Percentiles rank a stretch among this genome's conserved stretches.
These are phyloP conservation scores for Pleurotus ostreatus DNA, from an alignment of 768 basidiomycete species.

Conservation along the genomic window DNA sequence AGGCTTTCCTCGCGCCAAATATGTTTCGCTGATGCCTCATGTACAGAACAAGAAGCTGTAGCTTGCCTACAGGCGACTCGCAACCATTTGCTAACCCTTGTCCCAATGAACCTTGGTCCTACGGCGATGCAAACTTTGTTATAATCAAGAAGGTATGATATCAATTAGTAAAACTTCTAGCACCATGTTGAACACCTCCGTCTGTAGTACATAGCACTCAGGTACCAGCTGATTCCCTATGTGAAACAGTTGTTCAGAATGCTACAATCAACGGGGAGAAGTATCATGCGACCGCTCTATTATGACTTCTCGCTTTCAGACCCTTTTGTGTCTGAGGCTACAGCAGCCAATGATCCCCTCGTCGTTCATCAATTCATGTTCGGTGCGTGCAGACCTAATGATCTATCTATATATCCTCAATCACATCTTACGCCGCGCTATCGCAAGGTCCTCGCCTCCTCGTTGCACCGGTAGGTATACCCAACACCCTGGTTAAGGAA, in stretches of 20 bases:
- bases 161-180: neutral
- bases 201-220: slow-evolving; percentile 22
- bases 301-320: slow-evolving; percentile 29
- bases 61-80: slow-evolving; percentile 16
- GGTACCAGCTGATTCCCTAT: slow-evolving; percentile 31
- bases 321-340: slow-evolving; percentile 21
- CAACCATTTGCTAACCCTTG: slow-evolving; percentile 27
- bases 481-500: slow-evolving; percentile 21
- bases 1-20: neutral
- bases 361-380: slow-evolving; percentile 32
- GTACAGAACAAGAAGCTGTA: slow-evolving; percentile 23
- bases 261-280: slow-evolving; percentile 26
- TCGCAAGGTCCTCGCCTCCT: slow-evolving; percentile 24
- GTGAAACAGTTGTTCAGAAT: slow-evolving; percentile 25
- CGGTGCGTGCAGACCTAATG: slow-evolving; percentile 15
- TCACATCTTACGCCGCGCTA: too few species aligned
- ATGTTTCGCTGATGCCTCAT: neutral
- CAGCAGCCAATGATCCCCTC: slow-evolving; percentile 21
- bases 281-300: slow-evolving; percentile 28
- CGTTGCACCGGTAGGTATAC: slow-evolving; percentile 28
- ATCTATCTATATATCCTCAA: too few species aligned
- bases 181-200: neutral
- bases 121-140: slow-evolving; percentile 29
- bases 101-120: slow-evolving; percentile 35
- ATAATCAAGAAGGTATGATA: slow-evolving; percentile 27